Evolutionary conservation across 169 alveolate genomes (phyloP), one percentile per base, ranked within the genome.

Genomic region (Perkinsus olseni): DNA sequence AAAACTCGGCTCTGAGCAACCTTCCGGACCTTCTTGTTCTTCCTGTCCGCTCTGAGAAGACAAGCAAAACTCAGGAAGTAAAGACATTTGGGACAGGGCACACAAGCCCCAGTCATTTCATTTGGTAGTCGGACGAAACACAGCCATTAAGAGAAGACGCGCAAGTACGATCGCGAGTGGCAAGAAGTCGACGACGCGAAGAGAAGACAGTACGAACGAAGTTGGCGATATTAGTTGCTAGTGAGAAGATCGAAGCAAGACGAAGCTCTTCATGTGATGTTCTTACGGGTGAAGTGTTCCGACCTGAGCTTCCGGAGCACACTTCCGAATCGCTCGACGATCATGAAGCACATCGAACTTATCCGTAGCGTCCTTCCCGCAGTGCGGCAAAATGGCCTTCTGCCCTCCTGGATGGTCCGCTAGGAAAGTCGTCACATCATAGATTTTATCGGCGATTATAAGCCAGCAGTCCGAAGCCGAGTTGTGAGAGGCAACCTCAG

Each of bases 361-460:
- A 34, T 82, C 95, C 36, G 96, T 94, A 11, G 94, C 95, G 94
- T 95, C 97, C 31, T 50, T 91, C 0, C 97, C 97, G 31, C 93
- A 95, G 24, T 95, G 95, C 74, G 74, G 38, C 92, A 95, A 38
- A n/a, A 95, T 45, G 50, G 94, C 93, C n/a, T 93, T 92, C 62
- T 50, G 90, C 11, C 97, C 97, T 36, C 96, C 97, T 39, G 97
- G 96, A 91, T 96, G 97, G 74, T 92, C 92, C 74, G 92, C 37
- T 74, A 96, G 45, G 92, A 93, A 96, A n/a, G 82, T 93, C 21
- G 97, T 93, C 10, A 96, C 95, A 92, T 96, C 96, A 37, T 94
- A 96, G 10, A 96, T 94, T 91, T 95, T 96, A 17, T 92, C 94
- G 48, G 94, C 92, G 28, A 96, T 93, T 24, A 90, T 94, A 6